Evolutionary conservation across 805 yeast species (phyloP).

Genomic region (Ogataea parapolymorpha): DNA sequence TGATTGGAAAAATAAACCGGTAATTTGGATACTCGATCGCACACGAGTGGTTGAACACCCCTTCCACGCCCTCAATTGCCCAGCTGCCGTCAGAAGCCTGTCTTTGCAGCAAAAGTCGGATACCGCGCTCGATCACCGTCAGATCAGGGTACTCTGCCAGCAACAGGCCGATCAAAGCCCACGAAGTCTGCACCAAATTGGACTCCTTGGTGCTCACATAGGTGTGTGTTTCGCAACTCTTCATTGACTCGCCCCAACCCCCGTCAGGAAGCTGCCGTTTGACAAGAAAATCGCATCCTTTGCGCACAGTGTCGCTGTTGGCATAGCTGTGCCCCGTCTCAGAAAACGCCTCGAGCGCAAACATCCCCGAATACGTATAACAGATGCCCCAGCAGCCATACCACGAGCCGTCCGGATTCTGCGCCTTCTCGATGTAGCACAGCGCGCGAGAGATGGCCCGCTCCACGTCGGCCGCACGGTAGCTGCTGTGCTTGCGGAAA

Average conservation of each 20-base stretch:
- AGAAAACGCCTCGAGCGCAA: conserved; percentile 88
- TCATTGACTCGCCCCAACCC: conserved; percentile 97
- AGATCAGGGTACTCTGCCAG: conserved; percentile 77
- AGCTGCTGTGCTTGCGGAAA: conserved; percentile 63
- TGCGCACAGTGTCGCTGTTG: conserved; percentile 58
- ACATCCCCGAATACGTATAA: conserved; percentile 94
- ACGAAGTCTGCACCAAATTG: conserved; percentile 83
- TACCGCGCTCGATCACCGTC: conserved; percentile 59
- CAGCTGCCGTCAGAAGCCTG: conserved; percentile 82
- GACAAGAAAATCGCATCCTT: conserved; percentile 83
- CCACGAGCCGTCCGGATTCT: conserved; percentile 87
- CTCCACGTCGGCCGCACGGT: conserved; percentile 62
- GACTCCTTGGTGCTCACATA: conserved; percentile 63
- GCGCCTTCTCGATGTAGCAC: conserved; percentile 64
- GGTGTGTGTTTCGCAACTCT: conserved; percentile 75
- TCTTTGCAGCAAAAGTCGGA: conserved; percentile 56
- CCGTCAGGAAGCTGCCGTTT: conserved; percentile 80
- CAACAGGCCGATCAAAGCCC: conserved; percentile 83
- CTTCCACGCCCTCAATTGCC: conserved; percentile 82
- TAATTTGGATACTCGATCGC: conserved; percentile 96
- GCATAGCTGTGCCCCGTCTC: conserved; percentile 62
- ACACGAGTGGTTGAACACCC: conserved; percentile 89
- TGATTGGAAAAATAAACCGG: conserved; percentile 82
- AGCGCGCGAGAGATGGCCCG: conserved; percentile 73
- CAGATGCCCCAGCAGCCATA: conserved; percentile 99